Percentiles rank a stretch among this genome's conserved stretches.
phyloP scores from a whole-genome alignment of 2,329 filamentous ascomycete genomes.

The Plenodomus tracheiphilus region DNA sequence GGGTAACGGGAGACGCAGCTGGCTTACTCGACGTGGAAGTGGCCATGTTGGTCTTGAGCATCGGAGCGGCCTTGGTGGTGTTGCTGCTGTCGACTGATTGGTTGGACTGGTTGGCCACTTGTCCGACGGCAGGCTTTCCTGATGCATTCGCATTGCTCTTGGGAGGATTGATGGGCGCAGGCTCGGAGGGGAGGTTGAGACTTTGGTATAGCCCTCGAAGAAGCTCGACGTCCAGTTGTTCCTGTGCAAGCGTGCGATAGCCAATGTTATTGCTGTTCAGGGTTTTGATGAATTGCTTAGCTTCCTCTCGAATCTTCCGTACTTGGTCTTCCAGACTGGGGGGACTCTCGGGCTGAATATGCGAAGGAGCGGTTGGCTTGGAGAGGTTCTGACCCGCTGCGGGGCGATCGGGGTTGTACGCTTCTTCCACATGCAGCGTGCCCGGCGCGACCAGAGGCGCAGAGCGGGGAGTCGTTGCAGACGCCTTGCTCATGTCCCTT shows the following conservation, averaged over 20 bases:
- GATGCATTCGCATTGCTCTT: constrained; percentile 13
- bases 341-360: constrained; percentile 3
- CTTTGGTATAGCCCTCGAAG: constrained; percentile 33
- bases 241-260: constrained; percentile 65
- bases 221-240: constrained; percentile 31
- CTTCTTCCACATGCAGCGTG: constrained; percentile 9
- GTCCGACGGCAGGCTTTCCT: constrained; percentile 6
- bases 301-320: constrained; percentile 34
- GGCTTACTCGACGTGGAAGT: constrained; percentile 13
- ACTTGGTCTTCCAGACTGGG: constrained; percentile 13
- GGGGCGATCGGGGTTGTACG: constrained; percentile 23
- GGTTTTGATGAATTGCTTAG: constrained; percentile 43
- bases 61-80: constrained; percentile 16
- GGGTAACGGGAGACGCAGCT: constrained; percentile 18
- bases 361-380: constrained; percentile 3
- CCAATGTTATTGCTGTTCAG: constrained; percentile 65
- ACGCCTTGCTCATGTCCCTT: constrained; percentile 8
- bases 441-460: constrained; percentile 14
- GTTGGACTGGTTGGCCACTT: constrained; percentile 7
- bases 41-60: constrained; percentile 26
- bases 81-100: neutral
- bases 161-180: constrained; percentile 27
- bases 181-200: constrained; percentile 33
- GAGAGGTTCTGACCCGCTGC: constrained; percentile 15
- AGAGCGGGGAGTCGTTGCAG: constrained; percentile 27